Conservation (phyloP, 2,329 filamentous ascomycete genomes). For the Colletotrichum kahawae region DNA sequence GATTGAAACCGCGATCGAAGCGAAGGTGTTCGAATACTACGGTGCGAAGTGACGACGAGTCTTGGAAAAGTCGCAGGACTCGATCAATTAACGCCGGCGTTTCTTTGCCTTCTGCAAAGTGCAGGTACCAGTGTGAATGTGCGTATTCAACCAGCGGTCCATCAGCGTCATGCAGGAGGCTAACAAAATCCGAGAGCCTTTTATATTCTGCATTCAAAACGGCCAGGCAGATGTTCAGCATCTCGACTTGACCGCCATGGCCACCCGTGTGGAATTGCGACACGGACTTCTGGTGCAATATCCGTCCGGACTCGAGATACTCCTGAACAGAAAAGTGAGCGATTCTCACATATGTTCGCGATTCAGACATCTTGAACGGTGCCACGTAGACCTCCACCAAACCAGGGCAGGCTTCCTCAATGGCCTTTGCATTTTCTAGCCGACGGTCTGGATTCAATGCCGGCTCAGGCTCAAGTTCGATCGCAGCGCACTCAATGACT, state of each 20-base stretch:
- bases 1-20: neutral
- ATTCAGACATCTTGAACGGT: neutral
- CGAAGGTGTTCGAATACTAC: neutral
- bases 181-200: neutral
- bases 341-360: neutral
- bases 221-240: neutral
- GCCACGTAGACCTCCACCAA: neutral
- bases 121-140: neutral
- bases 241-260: neutral
- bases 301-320: neutral
- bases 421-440: neutral
- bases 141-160: neutral
- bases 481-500: neutral
- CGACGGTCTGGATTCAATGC: neutral
- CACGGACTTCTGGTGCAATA: neutral
- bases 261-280: neutral
- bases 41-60: neutral
- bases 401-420: neutral
- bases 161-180: neutral
- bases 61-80: neutral
- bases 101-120: neutral
- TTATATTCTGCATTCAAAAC: neutral
- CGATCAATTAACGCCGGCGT: neutral
- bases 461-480: neutral
- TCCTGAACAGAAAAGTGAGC: conserved; percentile 2